Conservation (phyloP, 306 rosid species). For the Glycyrrhiza uralensis region DNA sequence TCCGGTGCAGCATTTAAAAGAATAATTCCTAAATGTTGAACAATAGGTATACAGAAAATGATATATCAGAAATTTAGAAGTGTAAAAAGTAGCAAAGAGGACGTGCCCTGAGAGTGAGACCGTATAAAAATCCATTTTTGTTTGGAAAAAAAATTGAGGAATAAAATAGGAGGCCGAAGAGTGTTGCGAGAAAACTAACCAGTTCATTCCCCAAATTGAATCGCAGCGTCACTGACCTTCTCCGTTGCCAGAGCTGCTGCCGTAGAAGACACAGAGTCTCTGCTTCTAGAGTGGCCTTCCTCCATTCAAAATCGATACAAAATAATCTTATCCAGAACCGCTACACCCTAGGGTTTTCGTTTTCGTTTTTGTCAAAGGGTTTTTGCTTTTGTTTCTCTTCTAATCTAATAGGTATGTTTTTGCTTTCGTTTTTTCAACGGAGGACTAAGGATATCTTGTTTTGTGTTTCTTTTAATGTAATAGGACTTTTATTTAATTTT, state of each 20-base stretch:
- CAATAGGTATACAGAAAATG: conserved; percentile 6
- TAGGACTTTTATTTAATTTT: too few relatives aligned
- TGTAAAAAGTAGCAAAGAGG: background rate
- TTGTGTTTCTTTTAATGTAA: too few relatives aligned
- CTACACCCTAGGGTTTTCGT: too few relatives aligned
- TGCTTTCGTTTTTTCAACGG: too few relatives aligned
- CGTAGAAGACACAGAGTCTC: conserved; percentile 87
- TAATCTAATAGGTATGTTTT: too few relatives aligned
- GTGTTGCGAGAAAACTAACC: conserved; percentile 40
- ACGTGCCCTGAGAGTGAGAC: background rate
- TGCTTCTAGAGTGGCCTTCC: conserved; percentile 53
- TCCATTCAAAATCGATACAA: conserved; percentile 59
- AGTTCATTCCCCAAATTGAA: conserved; percentile 85
- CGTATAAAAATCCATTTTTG: background rate
- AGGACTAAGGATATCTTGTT: too few relatives aligned
- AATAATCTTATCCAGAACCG: too few relatives aligned
- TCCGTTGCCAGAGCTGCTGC: conserved; percentile 85
- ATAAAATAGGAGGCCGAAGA: background rate
- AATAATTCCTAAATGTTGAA: conserved; percentile 27
- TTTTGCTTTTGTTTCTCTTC: too few relatives aligned
- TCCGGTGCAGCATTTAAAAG: too few relatives aligned
- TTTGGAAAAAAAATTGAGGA: background rate
- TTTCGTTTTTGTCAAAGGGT: too few relatives aligned
- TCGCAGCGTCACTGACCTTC: conserved; percentile 78
- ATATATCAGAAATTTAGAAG: background rate